Evolutionary conservation across 2,329 filamentous ascomycete genomes (phyloP), one percentile per base, ranked within the genome.

Genomic region (Ustulina deusta): DNA sequence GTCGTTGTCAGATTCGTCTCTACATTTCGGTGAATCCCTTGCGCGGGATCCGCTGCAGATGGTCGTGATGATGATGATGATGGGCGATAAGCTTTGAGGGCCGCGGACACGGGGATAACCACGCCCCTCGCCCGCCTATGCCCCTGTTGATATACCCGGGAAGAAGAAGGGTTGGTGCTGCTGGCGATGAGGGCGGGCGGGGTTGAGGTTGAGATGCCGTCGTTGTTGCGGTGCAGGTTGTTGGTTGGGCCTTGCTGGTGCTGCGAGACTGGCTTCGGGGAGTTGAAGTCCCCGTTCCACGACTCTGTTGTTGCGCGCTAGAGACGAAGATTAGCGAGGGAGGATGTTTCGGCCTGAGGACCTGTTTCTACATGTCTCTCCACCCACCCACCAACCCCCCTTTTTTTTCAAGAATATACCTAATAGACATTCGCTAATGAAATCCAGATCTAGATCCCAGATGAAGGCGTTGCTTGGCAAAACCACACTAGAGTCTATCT

Each of bases 281-380:
- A 65, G 55, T 60, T 65, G 55, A 65, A 60, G 55, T 64, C 55
- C 2, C 34, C 34, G 48, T 65, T 65, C 55, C 62, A 65, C 6
- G 62, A 9, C 7, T 65, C 55, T 13, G 48, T 60, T 0, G 46
- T 36, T 5, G 59, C 62, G 11, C 34, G 32, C 62, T 54, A 0
- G 62, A 58, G 17, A 63, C 51, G 62, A 58, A 58, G 36, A 22
- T 52, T 34, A 64, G 44, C 32, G 62, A 58, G 34, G 62, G 27
- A 64, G 54, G 52, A 64, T 58, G 54, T 64, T 64, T 11, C 54
- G 62, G 46, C 62, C 62, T 0, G 55, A 52, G 36, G 62, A 64
- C 22, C 62, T 64, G 55, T n/a, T n/a, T n/a, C n/a, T n/a, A n/a
- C n/a, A n/a, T n/a, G n/a, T n/a, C n/a, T n/a, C n/a, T n/a, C n/a